Percentiles rank a stretch among this genome's conserved stretches.
Conservation (phyloP, 495 filamentous ascomycete genomes). For the Aspergillus hancockii region DNA sequence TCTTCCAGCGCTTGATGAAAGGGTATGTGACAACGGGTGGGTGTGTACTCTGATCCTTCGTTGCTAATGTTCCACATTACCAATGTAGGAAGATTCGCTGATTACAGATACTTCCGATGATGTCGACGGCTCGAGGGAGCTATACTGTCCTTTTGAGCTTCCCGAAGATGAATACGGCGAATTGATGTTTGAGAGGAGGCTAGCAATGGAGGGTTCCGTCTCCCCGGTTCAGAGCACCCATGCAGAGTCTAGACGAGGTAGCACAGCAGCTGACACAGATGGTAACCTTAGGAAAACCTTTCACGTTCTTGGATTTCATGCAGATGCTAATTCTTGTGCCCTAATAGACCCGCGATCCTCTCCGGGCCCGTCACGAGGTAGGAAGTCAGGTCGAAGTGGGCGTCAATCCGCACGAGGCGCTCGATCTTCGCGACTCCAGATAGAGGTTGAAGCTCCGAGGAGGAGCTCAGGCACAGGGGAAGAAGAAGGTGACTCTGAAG, state of each 20-base stretch:
- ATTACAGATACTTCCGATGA: constrained; percentile 63
- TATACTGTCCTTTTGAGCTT: constrained; percentile 71
- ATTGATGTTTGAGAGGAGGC: constrained; percentile 66
- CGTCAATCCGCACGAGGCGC: constrained; percentile 41
- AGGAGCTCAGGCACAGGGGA: constrained; percentile 31
- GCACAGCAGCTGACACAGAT: constrained; percentile 55
- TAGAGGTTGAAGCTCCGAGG: constrained; percentile 37
- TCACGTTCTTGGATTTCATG: constrained; percentile 6
- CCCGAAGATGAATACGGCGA: constrained; percentile 76
- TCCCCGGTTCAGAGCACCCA: constrained; percentile 56
- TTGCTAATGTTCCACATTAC: background rate
- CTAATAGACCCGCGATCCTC: constrained; percentile 50
- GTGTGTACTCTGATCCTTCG: constrained; percentile 5
- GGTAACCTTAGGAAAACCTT: constrained; percentile 33
- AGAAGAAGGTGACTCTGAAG: constrained; percentile 47
- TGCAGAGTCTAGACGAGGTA: constrained; percentile 43
- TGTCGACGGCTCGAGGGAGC: constrained; percentile 52
- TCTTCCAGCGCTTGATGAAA: constrained; percentile 83
- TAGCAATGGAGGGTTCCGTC: constrained; percentile 59
- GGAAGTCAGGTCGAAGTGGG: constrained; percentile 40
- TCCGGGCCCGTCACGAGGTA: constrained; percentile 47
- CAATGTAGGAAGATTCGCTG: constrained; percentile 49
- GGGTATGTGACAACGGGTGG: constrained; percentile 52
- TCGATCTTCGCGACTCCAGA: constrained; percentile 44
- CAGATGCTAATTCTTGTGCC: constrained; percentile 13